Evolutionary conservation across 768 basidiomycete genomes (phyloP).

Genomic region (Sarcomyxa edulis): DNA sequence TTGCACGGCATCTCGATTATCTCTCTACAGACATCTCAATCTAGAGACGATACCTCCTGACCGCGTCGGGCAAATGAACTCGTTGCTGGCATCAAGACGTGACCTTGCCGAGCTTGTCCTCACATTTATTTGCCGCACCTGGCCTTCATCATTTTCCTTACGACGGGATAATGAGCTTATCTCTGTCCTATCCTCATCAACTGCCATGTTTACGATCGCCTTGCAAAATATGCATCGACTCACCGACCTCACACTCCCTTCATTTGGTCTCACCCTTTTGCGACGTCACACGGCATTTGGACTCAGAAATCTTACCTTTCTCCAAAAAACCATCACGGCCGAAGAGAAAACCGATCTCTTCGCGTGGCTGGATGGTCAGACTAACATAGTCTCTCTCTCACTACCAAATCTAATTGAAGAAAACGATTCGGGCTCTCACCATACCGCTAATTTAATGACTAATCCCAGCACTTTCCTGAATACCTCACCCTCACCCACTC

Average conservation of each 20-base stretch:
- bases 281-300: constrained; percentile 38
- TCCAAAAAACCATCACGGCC: constrained; percentile 23
- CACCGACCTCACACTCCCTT: constrained; percentile 33
- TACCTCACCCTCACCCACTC: constrained; percentile 7
- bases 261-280: constrained; percentile 36
- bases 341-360: constrained; percentile 19
- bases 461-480: constrained; percentile 5
- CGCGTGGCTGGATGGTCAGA: constrained; percentile 16
- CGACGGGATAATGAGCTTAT: constrained; percentile 18
- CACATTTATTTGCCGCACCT: constrained; percentile 32
- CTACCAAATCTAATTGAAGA: constrained; percentile 23
- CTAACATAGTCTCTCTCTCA: constrained; percentile 8
- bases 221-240: constrained; percentile 43
- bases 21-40: constrained; percentile 29
- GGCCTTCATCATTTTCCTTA: constrained; percentile 34
- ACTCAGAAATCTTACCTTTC: constrained; percentile 32
- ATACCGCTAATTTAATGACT: constrained; percentile 12
- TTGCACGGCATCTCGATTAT: constrained; percentile 22
- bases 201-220: constrained; percentile 36
- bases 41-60: constrained; percentile 22
- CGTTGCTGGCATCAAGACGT: constrained; percentile 29
- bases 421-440: constrained; percentile 7
- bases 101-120: constrained; percentile 36
- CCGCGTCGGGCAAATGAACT: constrained; percentile 29
- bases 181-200: constrained; percentile 26